Evolutionary conservation across 495 filamentous ascomycete genomes (phyloP).

Genomic region (Neurospora discreta): DNA sequence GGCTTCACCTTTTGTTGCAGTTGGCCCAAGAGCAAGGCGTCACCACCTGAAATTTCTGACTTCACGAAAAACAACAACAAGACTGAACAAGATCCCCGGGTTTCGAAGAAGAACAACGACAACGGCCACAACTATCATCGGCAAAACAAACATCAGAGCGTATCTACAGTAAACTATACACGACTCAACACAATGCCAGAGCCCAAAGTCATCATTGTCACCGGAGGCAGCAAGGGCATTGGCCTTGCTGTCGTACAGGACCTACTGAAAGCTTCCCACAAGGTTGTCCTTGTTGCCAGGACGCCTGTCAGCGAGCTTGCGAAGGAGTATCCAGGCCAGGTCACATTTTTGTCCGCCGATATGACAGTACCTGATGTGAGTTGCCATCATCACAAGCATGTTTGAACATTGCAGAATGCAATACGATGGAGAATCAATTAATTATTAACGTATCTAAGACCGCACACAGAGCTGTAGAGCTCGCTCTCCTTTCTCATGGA

Average conservation of each 20-base stretch:
- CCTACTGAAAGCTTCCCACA: slow-evolving; percentile 57
- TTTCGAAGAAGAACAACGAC: not conserved
- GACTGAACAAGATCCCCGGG: not conserved
- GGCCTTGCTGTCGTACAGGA: slow-evolving; percentile 67
- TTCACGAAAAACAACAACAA: not conserved
- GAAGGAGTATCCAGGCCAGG: slow-evolving; percentile 49
- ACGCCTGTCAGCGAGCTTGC: slow-evolving; percentile 50
- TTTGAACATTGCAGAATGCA: not conserved
- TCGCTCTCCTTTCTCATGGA: slow-evolving; percentile 55
- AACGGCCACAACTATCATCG: not conserved
- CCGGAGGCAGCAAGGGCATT: slow-evolving; percentile 65
- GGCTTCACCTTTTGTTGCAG: not conserved
- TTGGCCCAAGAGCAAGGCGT: not conserved
- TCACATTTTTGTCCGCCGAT: slow-evolving; percentile 67
- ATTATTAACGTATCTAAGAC: slow-evolving; percentile 26
- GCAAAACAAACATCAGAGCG: not conserved
- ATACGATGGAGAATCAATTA: not conserved
- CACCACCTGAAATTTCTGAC: not conserved
- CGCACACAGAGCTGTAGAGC: slow-evolving; percentile 48
- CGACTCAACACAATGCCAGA: not conserved
- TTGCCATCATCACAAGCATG: not conserved
- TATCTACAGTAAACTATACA: not conserved
- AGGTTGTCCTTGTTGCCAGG: slow-evolving; percentile 67
- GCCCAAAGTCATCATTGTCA: slow-evolving; percentile 55
- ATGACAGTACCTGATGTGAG: slow-evolving; percentile 50